phyloP scores from a whole-genome alignment of 2,329 filamentous ascomycete genomes.

The Ceratocystis eucalypticola region DNA sequence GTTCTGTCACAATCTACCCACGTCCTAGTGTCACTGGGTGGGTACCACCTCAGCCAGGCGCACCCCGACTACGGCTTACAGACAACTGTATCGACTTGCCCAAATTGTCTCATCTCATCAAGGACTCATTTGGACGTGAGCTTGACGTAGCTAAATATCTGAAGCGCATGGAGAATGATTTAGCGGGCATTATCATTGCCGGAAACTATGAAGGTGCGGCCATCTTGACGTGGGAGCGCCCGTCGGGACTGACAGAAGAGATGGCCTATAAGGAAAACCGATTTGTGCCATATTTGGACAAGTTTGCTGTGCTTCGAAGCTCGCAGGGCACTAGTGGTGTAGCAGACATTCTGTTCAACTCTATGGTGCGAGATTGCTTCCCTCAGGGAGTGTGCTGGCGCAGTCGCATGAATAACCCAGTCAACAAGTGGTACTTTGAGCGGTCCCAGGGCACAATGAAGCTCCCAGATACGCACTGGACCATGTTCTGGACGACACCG shows the following conservation, averaged over 20 bases:
- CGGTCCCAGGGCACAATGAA: conserved; percentile 72
- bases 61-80: conserved; percentile 53
- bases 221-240: conserved; percentile 85
- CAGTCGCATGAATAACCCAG: conserved; percentile 77
- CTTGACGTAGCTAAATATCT: conserved; percentile 77
- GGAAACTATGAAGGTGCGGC: conserved; percentile 95
- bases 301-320: conserved; percentile 83
- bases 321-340: conserved; percentile 85
- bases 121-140: conserved; percentile 80
- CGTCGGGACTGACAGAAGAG: conserved; percentile 44
- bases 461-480: conserved; percentile 72
- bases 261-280: conserved; percentile 42
- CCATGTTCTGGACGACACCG: conserved; percentile 94
- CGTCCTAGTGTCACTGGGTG: conserved; percentile 54
- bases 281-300: conserved; percentile 87
- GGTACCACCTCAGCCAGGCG: conserved; percentile 48
- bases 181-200: conserved; percentile 87
- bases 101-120: conserved; percentile 72
- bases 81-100: conserved; percentile 73
- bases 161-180: conserved; percentile 58
- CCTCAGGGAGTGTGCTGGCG: conserved; percentile 85
- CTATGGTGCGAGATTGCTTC: conserved; percentile 83
- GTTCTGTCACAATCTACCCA: conserved; percentile 75
- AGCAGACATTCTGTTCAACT: conserved; percentile 90
- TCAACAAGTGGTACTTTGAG: conserved; percentile 99